Base-by-base conservation (phyloP, 345 rosid genomes). In the Passiflora organensis region DNA sequence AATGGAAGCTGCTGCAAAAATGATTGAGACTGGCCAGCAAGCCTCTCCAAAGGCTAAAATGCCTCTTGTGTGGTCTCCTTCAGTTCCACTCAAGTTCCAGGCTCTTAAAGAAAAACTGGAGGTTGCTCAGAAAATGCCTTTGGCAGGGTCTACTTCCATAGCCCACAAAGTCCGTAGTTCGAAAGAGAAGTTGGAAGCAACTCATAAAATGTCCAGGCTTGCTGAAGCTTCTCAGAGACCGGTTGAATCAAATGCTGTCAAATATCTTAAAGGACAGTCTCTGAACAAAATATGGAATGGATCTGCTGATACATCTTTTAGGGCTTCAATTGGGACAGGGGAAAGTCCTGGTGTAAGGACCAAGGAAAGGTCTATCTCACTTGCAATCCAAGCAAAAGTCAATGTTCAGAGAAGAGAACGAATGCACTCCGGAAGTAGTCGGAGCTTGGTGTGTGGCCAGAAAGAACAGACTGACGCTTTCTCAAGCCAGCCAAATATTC, bases 1-100 rank as follows among this genome's bases (percentile, higher is more conserved):
- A 36, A 93, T 93, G 99, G 99, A 93, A 81, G 96, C 89, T 3
- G 99, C 99, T 56, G 84, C 95, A 45, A 81, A 72, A 67, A 86
- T 89, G 55, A 79, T 93, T 1, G 95, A 83, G 50, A 72, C 89
- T 17, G 56, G 62, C 38, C 75, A 79, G 55, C 82, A 77, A 58
- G 48, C 70, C 46, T 22, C 71, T 56, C 48, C 68, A 22, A 89
- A 76, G 67, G 53, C 76, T 21, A 79, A 72, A 60, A 68, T 80
- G 74, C 63, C 87, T n/a, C 43, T 59, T 0, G 70, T 74, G n/a
- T 79, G 91, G 57, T 60, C 86, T 41, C 77, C 94, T 66, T 81
- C 94, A 0, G 84, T 59, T 46, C 89, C 87, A 5, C 59, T 84
- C 59, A 89, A 78, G 72, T 76, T 82, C 48, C 70, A 85, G 1